Base-by-base conservation (phyloP, 768 basidiomycete species). In the Leccinum variicolor region DNA sequence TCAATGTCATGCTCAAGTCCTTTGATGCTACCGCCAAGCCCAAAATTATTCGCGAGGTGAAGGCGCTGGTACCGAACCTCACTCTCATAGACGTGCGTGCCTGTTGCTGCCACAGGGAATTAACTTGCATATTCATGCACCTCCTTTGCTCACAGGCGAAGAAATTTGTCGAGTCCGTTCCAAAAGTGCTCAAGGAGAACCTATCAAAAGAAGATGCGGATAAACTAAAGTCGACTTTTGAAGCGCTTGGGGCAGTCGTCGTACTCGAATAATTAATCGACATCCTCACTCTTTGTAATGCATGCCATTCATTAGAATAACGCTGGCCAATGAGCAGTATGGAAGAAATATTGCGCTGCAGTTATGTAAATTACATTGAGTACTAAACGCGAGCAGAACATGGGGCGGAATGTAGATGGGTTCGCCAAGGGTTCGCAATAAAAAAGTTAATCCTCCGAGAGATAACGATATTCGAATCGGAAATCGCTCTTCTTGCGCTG, bases 401-500 rank as follows among this genome's bases (percentile, higher is more conserved):
- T 17, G 46, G 31, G n/a, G 6, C 17, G 19, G 41, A 53, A 66
- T 48, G 50, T 55, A 53, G 11, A 59, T n/a, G 36, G 6, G 19
- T 34, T 33, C n/a, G 8, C 41, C 19, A 54, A 4, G 36, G 6
- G 19, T 34, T 33, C 21, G 9, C n/a, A 41, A 55, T 4, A 15
- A 29, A 43, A 52, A 50, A 56, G 5, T 53, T 41, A 70, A 51
- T 96, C 93, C 73, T 96, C 93, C 3, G 91, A 94, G 54, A 96
- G 78, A 78, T 95, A 95, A 60, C 94, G 91, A 73, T 96, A 96
- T 75, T 95, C 90, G 67, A 93, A 98, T 25, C 94, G 87, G 82
- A 98, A 99, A 73, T 98, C 95, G 69, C 89, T 87, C 81, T 99
- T 99, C 79, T 94, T 93, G 70, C 96, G 83, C 72, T 96, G 94